Base-by-base conservation (phyloP, 768 basidiomycete genomes). In the Sistotremastrum suecicum region DNA sequence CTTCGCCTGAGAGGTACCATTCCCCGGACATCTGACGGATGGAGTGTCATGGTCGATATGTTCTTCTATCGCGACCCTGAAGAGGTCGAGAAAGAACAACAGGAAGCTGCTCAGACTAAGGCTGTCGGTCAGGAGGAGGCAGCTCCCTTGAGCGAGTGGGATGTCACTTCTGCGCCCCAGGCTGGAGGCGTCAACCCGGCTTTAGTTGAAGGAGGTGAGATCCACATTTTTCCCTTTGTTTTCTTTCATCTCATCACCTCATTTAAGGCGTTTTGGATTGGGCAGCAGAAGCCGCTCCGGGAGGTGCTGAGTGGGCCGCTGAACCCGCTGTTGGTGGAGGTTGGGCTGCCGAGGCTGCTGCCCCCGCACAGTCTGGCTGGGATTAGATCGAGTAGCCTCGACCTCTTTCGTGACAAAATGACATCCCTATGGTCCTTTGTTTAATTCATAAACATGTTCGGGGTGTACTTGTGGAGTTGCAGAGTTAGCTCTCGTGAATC, bases 21-120 rank as follows among this genome's bases (percentile, higher is more conserved):
- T 65, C 83, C 90, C 49, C 79, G 95, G 57, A 83, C 88, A 37
- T 64, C 77, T 51, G 91, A 94, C 51, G 87, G 85, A 57, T 99
- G 95, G 95, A 86, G 81, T 63, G 84, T 95, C 65, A 95, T 98
- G 88, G 90, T 92, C 54, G 92, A 94, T 66, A 84, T 94, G 83
- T 92, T 92, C 83, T 91, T 97, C 82, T 98, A 98, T 79, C 87
- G 94, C 59, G 94, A 97, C 69, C 91, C 94, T 50, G 92, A 99
- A 64, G 95, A 99, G 68, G 86, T 97, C 56, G 92, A 97, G 78
- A 88, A 85, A 68, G 94, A 97, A 69, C 87, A 90, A 61, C 81
- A 86, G 60, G 92, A 90, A 62, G 89, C 88, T 63, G 86, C 87
- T 30, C 78, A 83, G 52, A 86, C 86, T 56, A 91, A 91, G 67